phyloP scores from a whole-genome alignment of 257 asterid genomes.

The Agastache rugosa region DNA sequence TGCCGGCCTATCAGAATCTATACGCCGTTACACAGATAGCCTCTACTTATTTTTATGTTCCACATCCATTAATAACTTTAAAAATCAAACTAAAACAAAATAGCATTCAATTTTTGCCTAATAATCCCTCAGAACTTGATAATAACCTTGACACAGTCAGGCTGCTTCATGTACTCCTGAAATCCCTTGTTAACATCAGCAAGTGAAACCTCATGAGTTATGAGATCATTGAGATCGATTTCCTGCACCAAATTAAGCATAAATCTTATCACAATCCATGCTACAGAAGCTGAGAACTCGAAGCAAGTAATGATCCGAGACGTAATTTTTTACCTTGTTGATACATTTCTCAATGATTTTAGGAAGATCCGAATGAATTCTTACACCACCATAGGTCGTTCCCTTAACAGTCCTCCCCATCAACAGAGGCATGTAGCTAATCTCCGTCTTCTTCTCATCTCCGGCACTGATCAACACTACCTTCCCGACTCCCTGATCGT shows the following conservation, averaged over 20 bases:
- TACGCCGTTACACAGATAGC: too few relatives aligned
- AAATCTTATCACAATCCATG: background rate
- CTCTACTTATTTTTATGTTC: background rate
- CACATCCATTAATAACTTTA: background rate
- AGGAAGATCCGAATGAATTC: constrained; percentile 68
- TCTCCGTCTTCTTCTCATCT: constrained; percentile 42
- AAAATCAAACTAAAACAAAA: background rate
- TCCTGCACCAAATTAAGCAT: constrained; percentile 42
- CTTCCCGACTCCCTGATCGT: constrained; percentile 53
- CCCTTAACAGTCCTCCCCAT: constrained; percentile 70
- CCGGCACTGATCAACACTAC: constrained; percentile 26
- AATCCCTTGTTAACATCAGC: constrained; percentile 59
- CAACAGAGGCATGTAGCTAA: constrained; percentile 57
- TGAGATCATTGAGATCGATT: constrained; percentile 59
- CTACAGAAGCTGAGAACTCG: background rate
- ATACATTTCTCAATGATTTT: constrained; percentile 60
- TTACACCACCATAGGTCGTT: constrained; percentile 67
- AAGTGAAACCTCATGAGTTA: constrained; percentile 65
- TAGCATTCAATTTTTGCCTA: background rate
- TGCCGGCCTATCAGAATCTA: too few relatives aligned
- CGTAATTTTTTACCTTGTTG: constrained; percentile 52
- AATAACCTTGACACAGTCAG: constrained; percentile 58
- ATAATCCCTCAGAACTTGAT: constrained; percentile 50
- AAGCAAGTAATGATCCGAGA: background rate
- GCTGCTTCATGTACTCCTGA: constrained; percentile 55